These are phyloP conservation scores for Terfezia claveryi DNA, from an alignment of 495 filamentous ascomycete genomes.

Conservation along the genomic window DNA sequence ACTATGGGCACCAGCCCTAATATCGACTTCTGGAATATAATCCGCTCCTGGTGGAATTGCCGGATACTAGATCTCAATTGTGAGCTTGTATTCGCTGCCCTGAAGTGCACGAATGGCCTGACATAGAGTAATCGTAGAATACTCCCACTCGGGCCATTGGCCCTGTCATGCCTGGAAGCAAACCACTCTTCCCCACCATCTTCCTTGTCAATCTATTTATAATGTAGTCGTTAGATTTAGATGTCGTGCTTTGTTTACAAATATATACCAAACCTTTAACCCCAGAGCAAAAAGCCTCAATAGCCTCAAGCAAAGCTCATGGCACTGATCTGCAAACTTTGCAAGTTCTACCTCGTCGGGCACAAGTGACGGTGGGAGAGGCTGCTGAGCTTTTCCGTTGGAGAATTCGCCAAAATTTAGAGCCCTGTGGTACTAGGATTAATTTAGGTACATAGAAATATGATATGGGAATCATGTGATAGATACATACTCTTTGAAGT, in stretches of 20 bases:
- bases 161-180: constrained; percentile 42
- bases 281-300: constrained; percentile 56
- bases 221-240: too few relatives aligned
- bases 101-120: background rate
- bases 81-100: too few relatives aligned
- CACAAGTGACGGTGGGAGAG: constrained; percentile 44
- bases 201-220: constrained; percentile 12
- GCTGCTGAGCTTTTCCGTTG: constrained; percentile 53
- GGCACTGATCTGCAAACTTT: constrained; percentile 46
- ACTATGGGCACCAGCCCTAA: constrained; percentile 46
- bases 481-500: constrained; percentile 65
- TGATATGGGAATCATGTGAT: background rate
- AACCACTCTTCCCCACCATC: constrained; percentile 44
- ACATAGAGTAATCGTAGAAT: constrained; percentile 49
- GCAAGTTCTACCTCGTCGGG: constrained; percentile 37
- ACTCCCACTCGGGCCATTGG: constrained; percentile 39
- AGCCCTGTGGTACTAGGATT: constrained; percentile 30
- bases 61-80: constrained; percentile 34
- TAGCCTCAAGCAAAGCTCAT: constrained; percentile 47
- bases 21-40: constrained; percentile 31
- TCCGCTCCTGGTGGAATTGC: constrained; percentile 24
- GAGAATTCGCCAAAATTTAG: constrained; percentile 78
- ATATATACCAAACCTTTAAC: constrained; percentile 29
- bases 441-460: too few relatives aligned
- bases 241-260: background rate